A percentile compares a stretch with the other conserved stretches of the same genome.
These are phyloP conservation scores for Sungouiella thailandica DNA, from an alignment of 805 yeast species.

Conservation along the genomic window DNA sequence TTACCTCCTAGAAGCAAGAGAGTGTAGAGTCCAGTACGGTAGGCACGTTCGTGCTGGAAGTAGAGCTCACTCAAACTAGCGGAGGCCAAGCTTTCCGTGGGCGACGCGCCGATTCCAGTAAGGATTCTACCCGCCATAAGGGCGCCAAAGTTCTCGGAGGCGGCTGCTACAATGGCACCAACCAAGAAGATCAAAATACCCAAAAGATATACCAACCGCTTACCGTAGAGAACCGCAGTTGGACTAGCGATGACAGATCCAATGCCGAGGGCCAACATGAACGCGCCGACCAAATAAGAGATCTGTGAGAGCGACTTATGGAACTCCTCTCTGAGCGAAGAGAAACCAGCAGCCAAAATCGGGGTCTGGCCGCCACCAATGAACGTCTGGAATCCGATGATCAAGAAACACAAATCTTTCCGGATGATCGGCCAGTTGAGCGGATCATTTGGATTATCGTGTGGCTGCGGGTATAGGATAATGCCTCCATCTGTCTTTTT, in stretches of 20 bases:
- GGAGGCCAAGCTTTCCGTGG: conserved; percentile 56
- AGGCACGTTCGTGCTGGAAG: conserved; percentile 58
- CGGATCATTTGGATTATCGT: conserved; percentile 59
- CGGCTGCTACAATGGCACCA: conserved; percentile 53
- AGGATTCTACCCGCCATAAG: conserved; percentile 55
- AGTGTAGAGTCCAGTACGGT: conserved; percentile 54
- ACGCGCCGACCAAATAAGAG: conserved; percentile 53
- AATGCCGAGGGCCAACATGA: conserved; percentile 54
- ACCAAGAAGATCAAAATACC: conserved; percentile 46
- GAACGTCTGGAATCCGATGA: conserved; percentile 53
- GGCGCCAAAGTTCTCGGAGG: conserved; percentile 42
- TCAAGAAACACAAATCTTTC: conserved; percentile 47
- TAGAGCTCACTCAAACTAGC: conserved; percentile 59
- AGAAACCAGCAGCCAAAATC: conserved; percentile 53
- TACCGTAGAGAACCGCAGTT: conserved; percentile 52
- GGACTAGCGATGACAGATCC: conserved; percentile 58
- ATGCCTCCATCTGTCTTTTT: conserved; percentile 47
- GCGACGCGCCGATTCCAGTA: conserved; percentile 57
- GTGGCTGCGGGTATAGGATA: conserved; percentile 58
- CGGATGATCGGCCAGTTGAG: conserved; percentile 62
- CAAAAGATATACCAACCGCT: conserved; percentile 48
- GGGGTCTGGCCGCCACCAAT: conserved; percentile 62
- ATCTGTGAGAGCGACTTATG: conserved; percentile 35
- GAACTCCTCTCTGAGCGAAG: conserved; percentile 39
- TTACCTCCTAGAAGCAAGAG: conserved; percentile 58